Evolutionary conservation across 192 early-diverging fungal species (phyloP).

Genomic region (Piromyces finnis): DNA sequence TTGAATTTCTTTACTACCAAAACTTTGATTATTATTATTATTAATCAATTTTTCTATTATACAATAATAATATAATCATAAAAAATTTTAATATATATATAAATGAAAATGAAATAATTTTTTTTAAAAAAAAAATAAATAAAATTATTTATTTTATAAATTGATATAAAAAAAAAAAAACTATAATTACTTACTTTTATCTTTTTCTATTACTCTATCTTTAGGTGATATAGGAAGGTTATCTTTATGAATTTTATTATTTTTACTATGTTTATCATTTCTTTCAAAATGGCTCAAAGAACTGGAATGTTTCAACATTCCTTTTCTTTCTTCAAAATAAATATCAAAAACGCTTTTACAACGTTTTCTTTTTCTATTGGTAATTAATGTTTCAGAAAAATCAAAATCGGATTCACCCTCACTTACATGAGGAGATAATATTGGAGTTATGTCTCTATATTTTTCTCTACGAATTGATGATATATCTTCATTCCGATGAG

Average conservation of each 20-base stretch:
- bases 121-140: too few species aligned
- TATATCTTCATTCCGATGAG: background rate
- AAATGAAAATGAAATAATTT: too few species aligned
- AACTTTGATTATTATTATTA: too few species aligned
- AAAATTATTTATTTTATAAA: too few species aligned
- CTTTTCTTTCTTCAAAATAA: background rate
- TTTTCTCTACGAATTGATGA: background rate
- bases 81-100: too few species aligned
- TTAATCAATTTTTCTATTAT: too few species aligned
- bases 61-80: too few species aligned
- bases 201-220: background rate
- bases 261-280: background rate
- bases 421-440: background rate
- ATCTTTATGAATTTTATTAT: background rate
- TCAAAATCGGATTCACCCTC: background rate
- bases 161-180: too few species aligned
- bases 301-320: background rate
- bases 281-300: background rate
- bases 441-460: background rate
- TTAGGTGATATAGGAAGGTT: background rate
- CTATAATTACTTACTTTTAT: background rate
- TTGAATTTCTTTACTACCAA: too few species aligned
- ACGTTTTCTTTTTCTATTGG: background rate
- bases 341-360: background rate
- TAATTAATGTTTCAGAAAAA: background rate